phyloP scores from a whole-genome alignment of 306 rosid species.

The Vigna angularis region DNA sequence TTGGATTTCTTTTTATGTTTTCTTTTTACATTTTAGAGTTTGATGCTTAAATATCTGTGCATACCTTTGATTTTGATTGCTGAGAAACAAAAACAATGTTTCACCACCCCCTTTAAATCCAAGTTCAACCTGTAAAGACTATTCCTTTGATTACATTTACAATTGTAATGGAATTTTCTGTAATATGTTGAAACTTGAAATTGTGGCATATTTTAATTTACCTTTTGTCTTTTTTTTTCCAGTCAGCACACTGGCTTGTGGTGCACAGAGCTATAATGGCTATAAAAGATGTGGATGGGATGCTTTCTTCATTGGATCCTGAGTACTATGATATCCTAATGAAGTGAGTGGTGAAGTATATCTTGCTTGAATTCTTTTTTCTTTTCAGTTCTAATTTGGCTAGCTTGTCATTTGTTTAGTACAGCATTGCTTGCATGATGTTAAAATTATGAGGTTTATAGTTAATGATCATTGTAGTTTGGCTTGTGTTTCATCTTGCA shows the following conservation, averaged over 20 bases:
- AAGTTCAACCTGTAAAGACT: constrained; percentile 3
- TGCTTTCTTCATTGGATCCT: constrained; percentile 96
- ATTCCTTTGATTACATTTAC: not conserved
- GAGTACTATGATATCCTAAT: constrained; percentile 96
- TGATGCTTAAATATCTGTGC: not conserved
- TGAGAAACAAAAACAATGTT: constrained; percentile 3
- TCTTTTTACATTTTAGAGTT: not conserved
- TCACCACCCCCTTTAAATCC: not conserved
- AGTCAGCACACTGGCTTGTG: constrained; percentile 96
- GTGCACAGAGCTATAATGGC: constrained; percentile 99
- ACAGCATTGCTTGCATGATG: not conserved
- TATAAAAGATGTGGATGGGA: constrained; percentile 89
- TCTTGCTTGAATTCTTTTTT: constrained; percentile 15
- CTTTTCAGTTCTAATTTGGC: constrained; percentile 7
- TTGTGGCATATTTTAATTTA: constrained; percentile 1
- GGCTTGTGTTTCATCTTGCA: constrained; percentile 16
- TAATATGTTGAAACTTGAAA: constrained; percentile 22
- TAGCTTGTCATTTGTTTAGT: not conserved
- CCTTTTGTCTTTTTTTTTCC: constrained; percentile 22
- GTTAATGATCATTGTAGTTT: constrained; percentile 20
- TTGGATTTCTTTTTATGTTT: not conserved
- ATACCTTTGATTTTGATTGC: not conserved
- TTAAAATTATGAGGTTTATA: constrained; percentile 5
- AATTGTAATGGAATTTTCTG: constrained; percentile 31
- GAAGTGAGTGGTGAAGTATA: constrained; percentile 65